Evolutionary conservation across 495 filamentous ascomycete genomes (phyloP).

Genomic region (Trichoderma reesei): DNA sequence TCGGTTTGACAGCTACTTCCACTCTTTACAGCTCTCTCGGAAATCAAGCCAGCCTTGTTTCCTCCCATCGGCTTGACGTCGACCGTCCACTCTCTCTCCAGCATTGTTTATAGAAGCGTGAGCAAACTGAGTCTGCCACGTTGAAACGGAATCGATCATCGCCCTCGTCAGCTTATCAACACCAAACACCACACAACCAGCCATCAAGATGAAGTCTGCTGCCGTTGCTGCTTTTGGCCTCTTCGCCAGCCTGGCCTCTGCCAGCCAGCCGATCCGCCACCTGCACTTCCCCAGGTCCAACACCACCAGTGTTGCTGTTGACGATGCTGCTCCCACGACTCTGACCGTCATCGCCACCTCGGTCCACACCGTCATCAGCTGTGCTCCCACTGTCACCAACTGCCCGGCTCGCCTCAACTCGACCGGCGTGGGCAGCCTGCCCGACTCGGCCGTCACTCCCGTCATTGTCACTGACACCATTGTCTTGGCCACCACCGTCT

Average conservation of each 20-base stretch:
- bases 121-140: no score
- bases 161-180: conserved; percentile 23
- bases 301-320: conserved; percentile 6
- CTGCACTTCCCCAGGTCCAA: conserved; percentile 19
- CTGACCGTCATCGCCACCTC: conserved; percentile 45
- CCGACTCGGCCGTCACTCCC: conserved; percentile 22
- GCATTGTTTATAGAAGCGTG: not conserved
- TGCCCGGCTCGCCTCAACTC: conserved; percentile 45
- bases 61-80: conserved; percentile 16
- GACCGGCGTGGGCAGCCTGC: conserved; percentile 23
- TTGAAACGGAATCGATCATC: conserved; percentile 38
- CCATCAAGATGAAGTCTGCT: conserved; percentile 37
- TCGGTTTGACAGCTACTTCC: conserved; percentile 13
- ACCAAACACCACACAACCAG: conserved; percentile 18
- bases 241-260: conserved; percentile 34
- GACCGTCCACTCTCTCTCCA: conserved; percentile 23
- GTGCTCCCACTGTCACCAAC: conserved; percentile 51
- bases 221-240: conserved; percentile 33
- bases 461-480: conserved; percentile 36
- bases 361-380: conserved; percentile 47
- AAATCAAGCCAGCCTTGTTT: conserved; percentile 5
- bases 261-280: conserved; percentile 31
- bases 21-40: not conserved
- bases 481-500: conserved; percentile 34
- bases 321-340: conserved; percentile 26